A percentile compares a stretch with the other conserved stretches of the same genome.
These are phyloP conservation scores for Mycena rebaudengoi DNA, from an alignment of 768 basidiomycete species.

Conservation along the genomic window DNA sequence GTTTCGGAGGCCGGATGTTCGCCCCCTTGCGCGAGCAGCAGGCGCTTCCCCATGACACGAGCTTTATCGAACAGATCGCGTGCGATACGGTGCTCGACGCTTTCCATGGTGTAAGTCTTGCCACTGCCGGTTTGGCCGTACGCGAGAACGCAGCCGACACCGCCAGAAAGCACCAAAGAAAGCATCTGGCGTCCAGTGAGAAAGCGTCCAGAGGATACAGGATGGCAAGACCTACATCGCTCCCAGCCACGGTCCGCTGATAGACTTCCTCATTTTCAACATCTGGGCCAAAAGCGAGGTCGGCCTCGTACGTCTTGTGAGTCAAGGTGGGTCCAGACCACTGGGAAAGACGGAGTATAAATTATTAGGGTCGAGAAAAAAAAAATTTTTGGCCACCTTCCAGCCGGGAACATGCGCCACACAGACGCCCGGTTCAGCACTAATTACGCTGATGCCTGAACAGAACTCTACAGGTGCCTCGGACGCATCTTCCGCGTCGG, in stretches of 20 bases:
- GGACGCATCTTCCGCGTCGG: slow-evolving; percentile 19
- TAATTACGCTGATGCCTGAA: slow-evolving; percentile 37
- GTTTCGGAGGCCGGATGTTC: slow-evolving; percentile 5
- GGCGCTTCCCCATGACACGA: slow-evolving; percentile 25
- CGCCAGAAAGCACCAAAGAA: slow-evolving; percentile 38
- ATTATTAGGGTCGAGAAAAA: neutral
- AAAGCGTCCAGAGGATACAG: neutral
- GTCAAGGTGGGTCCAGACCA: slow-evolving; percentile 45
- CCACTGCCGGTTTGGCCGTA: slow-evolving; percentile 44
- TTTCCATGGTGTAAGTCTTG: slow-evolving; percentile 46
- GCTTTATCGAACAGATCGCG: slow-evolving; percentile 41
- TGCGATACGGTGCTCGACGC: slow-evolving; percentile 42
- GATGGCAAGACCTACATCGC: slow-evolving; percentile 34
- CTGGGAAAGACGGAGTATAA: slow-evolving; percentile 26
- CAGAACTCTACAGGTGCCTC: slow-evolving; percentile 34
- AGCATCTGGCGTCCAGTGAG: slow-evolving; percentile 37
- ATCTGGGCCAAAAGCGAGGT: slow-evolving; percentile 43
- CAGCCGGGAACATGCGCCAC: slow-evolving; percentile 44
- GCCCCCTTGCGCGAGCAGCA: slow-evolving; percentile 26
- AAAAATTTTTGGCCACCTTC: slow-evolving; percentile 30
- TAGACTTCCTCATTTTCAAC: slow-evolving; percentile 44
- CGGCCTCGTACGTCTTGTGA: slow-evolving; percentile 43
- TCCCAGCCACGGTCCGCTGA: slow-evolving; percentile 39
- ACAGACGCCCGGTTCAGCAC: slow-evolving; percentile 41
- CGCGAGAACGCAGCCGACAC: slow-evolving; percentile 41